Conservation (phyloP, 768 basidiomycete genomes). For the Neoboletus magnificus region DNA sequence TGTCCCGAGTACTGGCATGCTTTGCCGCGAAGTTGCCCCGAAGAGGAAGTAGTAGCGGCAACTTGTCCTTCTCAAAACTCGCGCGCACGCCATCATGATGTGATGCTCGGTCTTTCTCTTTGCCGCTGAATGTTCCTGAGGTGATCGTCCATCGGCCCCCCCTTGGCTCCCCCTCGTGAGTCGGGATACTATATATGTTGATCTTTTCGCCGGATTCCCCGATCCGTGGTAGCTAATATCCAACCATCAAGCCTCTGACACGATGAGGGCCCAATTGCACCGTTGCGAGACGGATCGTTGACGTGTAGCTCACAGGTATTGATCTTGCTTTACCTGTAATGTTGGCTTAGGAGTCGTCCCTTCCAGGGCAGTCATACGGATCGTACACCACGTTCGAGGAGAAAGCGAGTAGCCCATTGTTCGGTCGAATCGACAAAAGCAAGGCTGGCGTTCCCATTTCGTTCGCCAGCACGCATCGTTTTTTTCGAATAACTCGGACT, state of each 20-base stretch:
- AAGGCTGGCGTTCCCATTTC: neutral
- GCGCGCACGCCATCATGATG: neutral
- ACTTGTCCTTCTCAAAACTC: neutral
- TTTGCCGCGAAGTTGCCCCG: constrained; percentile 9
- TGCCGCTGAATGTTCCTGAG: neutral
- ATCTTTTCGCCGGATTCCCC: neutral
- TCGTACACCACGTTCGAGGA: neutral
- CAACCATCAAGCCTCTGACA: neutral
- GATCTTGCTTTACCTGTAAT: neutral
- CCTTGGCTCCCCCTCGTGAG: neutral
- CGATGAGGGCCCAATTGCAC: neutral
- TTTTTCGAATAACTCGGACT: neutral
- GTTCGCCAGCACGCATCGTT: neutral
- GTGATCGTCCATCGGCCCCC: constrained; percentile 6
- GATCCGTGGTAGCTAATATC: neutral
- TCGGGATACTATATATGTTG: neutral
- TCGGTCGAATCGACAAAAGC: neutral
- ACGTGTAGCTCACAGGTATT: neutral
- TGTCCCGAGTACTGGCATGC: neutral
- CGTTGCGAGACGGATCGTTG: neutral
- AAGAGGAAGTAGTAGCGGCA: constrained; percentile 11
- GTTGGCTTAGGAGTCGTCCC: neutral
- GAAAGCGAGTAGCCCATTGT: neutral
- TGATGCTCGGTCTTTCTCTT: neutral
- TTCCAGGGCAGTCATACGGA: neutral